Percentiles rank a stretch among this genome's conserved stretches.
Conservation (phyloP, 345 rosid genomes). For the Triadica sebifera region DNA sequence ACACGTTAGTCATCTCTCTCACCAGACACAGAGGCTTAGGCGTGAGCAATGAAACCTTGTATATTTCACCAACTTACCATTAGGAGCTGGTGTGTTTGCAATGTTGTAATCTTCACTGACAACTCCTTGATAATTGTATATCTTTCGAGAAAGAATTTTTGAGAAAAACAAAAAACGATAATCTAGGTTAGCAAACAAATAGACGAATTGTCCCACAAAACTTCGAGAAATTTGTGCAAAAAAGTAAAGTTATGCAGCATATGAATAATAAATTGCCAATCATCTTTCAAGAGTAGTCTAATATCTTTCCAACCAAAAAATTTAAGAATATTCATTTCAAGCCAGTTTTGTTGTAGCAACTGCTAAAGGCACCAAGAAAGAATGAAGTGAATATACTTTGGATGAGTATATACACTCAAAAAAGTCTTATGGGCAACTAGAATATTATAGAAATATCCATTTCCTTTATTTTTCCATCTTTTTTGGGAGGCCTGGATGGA, state of each 20-base stretch:
- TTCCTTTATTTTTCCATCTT: too few species aligned
- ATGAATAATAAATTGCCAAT: neutral
- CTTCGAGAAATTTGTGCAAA: neutral
- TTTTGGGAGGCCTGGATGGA: neutral
- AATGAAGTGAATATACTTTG: neutral
- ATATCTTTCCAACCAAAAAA: neutral
- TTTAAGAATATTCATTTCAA: neutral
- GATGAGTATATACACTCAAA: neutral
- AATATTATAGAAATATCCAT: neutral
- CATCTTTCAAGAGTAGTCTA: neutral
- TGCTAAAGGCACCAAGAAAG: neutral
- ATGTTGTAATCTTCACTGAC: slow-evolving; percentile 79
- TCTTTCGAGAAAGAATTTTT: slow-evolving; percentile 41
- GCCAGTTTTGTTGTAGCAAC: neutral
- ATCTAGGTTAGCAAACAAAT: slow-evolving; percentile 15
- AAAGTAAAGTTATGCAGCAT: neutral
- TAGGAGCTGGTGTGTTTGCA: slow-evolving; percentile 85
- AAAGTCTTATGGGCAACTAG: neutral
- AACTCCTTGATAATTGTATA: slow-evolving; percentile 89
- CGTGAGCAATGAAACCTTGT: neutral
- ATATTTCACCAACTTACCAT: slow-evolving; percentile 42
- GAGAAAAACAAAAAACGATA: slow-evolving; percentile 11
- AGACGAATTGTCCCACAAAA: neutral
- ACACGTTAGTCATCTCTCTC: neutral
- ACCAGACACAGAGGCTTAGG: neutral